These are phyloP conservation scores for Clavariopsis aquatica DNA, from an alignment of 495 filamentous ascomycete species.

Conservation along the genomic window DNA sequence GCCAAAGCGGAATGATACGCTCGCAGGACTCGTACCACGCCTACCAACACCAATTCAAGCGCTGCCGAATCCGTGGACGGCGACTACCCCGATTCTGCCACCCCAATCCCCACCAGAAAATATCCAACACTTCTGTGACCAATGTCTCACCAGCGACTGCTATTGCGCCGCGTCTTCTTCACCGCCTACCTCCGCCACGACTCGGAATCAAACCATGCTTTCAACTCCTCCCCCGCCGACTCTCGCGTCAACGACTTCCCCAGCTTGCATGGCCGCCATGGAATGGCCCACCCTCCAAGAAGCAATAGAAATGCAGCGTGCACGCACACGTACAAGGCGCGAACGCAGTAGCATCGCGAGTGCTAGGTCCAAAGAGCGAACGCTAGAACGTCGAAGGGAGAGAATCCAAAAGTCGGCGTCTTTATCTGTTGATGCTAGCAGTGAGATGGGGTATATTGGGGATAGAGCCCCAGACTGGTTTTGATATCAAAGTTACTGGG, in stretches of 20 bases:
- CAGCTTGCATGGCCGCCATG: not conserved
- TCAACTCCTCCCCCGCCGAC: not conserved
- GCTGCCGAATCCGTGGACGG: no score
- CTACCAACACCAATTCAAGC: not conserved
- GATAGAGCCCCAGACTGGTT: not conserved
- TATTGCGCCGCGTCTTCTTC: not conserved
- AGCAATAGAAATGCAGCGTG: conserved; percentile 1
- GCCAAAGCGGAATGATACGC: no score
- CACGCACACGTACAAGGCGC: not conserved
- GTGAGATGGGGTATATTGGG: not conserved
- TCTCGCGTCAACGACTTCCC: not conserved
- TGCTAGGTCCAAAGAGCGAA: not conserved
- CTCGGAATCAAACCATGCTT: no score
- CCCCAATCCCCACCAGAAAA: not conserved
- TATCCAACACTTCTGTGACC: not conserved
- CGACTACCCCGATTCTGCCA: not conserved
- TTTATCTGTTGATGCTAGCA: no score
- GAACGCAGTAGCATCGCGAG: not conserved
- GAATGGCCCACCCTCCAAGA: conserved; percentile 31
- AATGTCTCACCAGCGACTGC: not conserved
- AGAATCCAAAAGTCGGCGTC: no score
- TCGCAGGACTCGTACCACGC: no score
- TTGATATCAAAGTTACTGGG: no score
- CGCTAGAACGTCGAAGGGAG: not conserved
- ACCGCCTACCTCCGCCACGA: not conserved